These are phyloP conservation scores for Isoetes taiwanensis DNA, from an alignment of 75 land plant genomes.

Conservation along the genomic window DNA sequence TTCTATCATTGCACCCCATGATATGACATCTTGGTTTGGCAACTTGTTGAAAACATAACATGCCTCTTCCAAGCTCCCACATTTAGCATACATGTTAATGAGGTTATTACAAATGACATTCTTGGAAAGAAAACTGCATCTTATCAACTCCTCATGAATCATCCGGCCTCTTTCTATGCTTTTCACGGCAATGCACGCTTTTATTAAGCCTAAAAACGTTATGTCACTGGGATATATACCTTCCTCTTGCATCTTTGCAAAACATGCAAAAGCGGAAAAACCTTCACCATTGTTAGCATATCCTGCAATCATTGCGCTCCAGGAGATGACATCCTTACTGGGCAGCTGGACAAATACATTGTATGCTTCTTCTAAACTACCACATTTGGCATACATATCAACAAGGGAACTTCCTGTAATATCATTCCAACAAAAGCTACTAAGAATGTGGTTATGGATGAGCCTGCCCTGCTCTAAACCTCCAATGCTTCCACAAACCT, in stretches of 20 bases:
- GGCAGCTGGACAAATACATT: neutral
- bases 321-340: no score
- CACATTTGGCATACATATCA: conserved; percentile 9
- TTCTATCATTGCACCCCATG: conserved; percentile 3
- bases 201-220: no score
- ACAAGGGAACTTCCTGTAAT: neutral
- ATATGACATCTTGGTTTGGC: no score
- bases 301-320: conserved; percentile 6
- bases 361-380: neutral
- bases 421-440: neutral
- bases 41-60: neutral
- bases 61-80: conserved; percentile 2
- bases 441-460: neutral
- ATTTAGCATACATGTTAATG: conserved; percentile 5
- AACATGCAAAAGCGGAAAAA: neutral
- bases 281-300: neutral
- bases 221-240: neutral
- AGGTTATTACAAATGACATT: neutral
- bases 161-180: neutral
- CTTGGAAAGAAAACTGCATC: neutral
- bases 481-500: neutral
- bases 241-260: neutral
- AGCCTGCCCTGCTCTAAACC: neutral
- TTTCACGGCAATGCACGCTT: neutral
- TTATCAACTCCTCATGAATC: neutral